Evolutionary conservation across 2,329 filamentous ascomycete genomes (phyloP).

Genomic region (Penicillium sp.): DNA sequence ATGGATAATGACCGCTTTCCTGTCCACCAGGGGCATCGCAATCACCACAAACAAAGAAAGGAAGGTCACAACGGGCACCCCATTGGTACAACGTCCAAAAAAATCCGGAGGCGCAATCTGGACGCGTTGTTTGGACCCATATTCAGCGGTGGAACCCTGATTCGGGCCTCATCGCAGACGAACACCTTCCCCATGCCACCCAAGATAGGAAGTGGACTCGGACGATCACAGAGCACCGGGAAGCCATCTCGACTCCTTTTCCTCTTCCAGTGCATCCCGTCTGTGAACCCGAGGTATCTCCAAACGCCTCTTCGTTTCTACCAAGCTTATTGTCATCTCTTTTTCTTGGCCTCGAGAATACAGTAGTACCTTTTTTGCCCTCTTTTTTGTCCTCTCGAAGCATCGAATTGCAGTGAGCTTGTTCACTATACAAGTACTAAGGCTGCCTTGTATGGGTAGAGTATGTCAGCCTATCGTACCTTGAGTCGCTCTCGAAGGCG

Average conservation of each 20-base stretch:
- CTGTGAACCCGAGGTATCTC: conserved; percentile 3
- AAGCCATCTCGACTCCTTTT: conserved; percentile 9
- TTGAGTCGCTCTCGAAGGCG: background rate
- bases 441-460: background rate
- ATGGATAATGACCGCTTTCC: conserved; percentile 3
- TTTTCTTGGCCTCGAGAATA: background rate
- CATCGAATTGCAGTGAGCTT: background rate
- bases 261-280: background rate
- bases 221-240: conserved; percentile 4
- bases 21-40: conserved; percentile 1
- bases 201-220: background rate
- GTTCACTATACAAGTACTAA: background rate
- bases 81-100: background rate
- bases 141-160: conserved; percentile 14
- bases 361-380: background rate
- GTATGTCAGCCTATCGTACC: background rate
- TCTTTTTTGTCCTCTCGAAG: background rate
- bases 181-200: conserved; percentile 19
- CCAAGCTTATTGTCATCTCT: conserved; percentile 4
- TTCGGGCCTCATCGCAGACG: conserved; percentile 11
- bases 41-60: conserved; percentile 7
- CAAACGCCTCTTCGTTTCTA: conserved; percentile 2
- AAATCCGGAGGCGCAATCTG: conserved; percentile 1
- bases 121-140: conserved; percentile 18
- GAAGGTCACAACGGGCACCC: background rate